A percentile compares a stretch with the other conserved stretches of the same genome.
Evolutionary conservation across 805 yeast genomes (phyloP).

Genomic region (Lipomyces starkeyi): DNA sequence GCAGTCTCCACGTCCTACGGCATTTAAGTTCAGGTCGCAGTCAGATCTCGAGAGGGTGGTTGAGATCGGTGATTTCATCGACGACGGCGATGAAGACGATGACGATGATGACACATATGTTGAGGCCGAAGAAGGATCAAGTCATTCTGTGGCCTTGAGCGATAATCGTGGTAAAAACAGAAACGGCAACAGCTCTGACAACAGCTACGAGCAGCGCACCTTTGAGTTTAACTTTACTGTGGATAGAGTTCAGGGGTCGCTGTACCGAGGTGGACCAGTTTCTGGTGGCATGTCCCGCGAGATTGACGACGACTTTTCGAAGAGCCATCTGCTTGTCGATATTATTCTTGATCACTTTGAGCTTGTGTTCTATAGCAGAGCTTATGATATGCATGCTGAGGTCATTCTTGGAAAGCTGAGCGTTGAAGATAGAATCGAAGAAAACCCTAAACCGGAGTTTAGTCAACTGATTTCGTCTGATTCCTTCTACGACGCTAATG

Average conservation of each 20-base stretch:
- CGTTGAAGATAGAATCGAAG: slow-evolving; percentile 76
- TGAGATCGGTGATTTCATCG: slow-evolving; percentile 19
- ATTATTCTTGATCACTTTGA: slow-evolving; percentile 69
- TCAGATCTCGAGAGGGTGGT: slow-evolving; percentile 7
- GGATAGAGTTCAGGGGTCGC: slow-evolving; percentile 62
- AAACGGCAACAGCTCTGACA: slow-evolving; percentile 20
- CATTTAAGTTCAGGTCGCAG: slow-evolving; percentile 18
- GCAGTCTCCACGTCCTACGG: slow-evolving; percentile 6
- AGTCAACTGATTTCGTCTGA: slow-evolving; percentile 72
- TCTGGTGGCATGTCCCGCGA: slow-evolving; percentile 53
- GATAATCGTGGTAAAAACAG: slow-evolving; percentile 17
- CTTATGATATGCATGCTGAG: slow-evolving; percentile 67
- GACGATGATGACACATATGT: slow-evolving; percentile 38
- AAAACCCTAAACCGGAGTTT: slow-evolving; percentile 64
- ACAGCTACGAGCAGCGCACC: slow-evolving; percentile 56
- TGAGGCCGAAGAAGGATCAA: slow-evolving; percentile 27
- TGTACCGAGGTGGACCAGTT: slow-evolving; percentile 61
- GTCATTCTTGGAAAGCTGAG: slow-evolving; percentile 67
- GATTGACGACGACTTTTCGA: slow-evolving; percentile 20
- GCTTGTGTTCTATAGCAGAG: slow-evolving; percentile 65
- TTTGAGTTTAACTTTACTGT: slow-evolving; percentile 78
- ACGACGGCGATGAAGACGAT: slow-evolving; percentile 40
- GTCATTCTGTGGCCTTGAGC: slow-evolving; percentile 4
- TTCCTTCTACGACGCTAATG: slow-evolving; percentile 54
- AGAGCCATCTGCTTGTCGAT: slow-evolving; percentile 66